phyloP scores from a whole-genome alignment of 768 basidiomycete species.

The Sistotremastrum niveocremeum region DNA sequence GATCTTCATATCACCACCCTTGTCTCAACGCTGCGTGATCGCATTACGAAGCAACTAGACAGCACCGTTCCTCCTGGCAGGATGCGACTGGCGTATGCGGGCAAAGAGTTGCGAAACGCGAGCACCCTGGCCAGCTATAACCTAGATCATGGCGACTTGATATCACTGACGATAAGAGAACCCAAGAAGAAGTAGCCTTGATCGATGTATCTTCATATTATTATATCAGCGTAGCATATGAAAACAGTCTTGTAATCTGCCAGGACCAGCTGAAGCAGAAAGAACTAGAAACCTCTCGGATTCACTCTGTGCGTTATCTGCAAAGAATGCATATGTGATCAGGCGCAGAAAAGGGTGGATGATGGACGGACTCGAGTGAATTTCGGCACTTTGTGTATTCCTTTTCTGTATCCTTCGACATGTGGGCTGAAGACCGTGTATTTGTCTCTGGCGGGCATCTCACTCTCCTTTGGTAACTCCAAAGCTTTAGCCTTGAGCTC shows the following conservation, averaged over 20 bases:
- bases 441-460: constrained; percentile 89
- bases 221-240: no score
- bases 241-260: no score
- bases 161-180: constrained; percentile 67
- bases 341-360: background rate
- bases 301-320: constrained; percentile 80
- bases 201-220: no score
- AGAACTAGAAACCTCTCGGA: constrained; percentile 74
- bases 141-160: constrained; percentile 78
- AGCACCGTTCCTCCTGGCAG: constrained; percentile 69
- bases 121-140: constrained; percentile 80
- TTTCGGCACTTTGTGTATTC: constrained; percentile 95
- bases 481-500: constrained; percentile 51
- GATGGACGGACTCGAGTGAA: constrained; percentile 68
- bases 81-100: constrained; percentile 65
- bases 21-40: constrained; percentile 82
- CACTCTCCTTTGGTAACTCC: constrained; percentile 80
- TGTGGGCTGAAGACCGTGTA: constrained; percentile 80
- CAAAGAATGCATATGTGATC: constrained; percentile 2
- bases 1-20: constrained; percentile 76
- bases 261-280: no score
- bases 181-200: constrained; percentile 45
- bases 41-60: constrained; percentile 66
- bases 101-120: constrained; percentile 80
- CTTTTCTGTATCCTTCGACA: constrained; percentile 71